A percentile compares a stretch with the other conserved stretches of the same genome.
phyloP scores from a whole-genome alignment of 495 filamentous ascomycete species.

The Aspergillus steynii region DNA sequence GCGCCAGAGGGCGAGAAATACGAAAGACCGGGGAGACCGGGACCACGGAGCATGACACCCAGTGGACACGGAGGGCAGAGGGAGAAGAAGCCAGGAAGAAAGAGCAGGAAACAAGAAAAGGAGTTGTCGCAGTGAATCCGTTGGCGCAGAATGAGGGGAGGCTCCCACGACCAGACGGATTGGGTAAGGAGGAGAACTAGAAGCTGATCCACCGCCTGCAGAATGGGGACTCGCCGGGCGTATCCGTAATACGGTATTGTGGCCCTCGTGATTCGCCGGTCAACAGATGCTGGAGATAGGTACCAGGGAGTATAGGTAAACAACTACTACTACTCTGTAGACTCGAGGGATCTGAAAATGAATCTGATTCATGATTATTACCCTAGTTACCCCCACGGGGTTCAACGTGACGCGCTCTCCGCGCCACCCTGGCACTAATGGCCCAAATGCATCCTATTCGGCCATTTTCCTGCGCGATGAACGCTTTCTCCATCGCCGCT shows the following conservation, averaged over 20 bases:
- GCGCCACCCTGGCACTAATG: background rate
- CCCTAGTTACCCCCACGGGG: background rate
- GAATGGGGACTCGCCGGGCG: background rate
- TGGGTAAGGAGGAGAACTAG: background rate
- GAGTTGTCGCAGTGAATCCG: too few relatives aligned
- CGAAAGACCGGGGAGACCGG: slow-evolving; percentile 6
- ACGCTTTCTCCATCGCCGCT: too few relatives aligned
- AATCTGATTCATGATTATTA: background rate
- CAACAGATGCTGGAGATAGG: too few relatives aligned
- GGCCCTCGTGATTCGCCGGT: too few relatives aligned
- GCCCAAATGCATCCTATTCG: background rate
- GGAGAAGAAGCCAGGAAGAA: slow-evolving; percentile 7
- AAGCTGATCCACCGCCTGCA: background rate
- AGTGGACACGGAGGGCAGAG: background rate
- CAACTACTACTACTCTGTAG: too few relatives aligned
- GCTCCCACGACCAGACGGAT: background rate
- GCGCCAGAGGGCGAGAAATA: slow-evolving; percentile 14
- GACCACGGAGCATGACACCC: slow-evolving; percentile 3
- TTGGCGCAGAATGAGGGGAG: slow-evolving; percentile 15
- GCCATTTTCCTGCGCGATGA: too few relatives aligned
- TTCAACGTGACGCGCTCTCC: too few relatives aligned
- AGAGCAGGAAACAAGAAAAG: background rate
- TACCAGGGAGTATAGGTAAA: too few relatives aligned
- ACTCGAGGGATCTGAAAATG: background rate
- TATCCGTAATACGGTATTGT: too few relatives aligned